These are phyloP conservation scores for Sarcomyxa edulis DNA, from an alignment of 768 basidiomycete species.

Conservation along the genomic window DNA sequence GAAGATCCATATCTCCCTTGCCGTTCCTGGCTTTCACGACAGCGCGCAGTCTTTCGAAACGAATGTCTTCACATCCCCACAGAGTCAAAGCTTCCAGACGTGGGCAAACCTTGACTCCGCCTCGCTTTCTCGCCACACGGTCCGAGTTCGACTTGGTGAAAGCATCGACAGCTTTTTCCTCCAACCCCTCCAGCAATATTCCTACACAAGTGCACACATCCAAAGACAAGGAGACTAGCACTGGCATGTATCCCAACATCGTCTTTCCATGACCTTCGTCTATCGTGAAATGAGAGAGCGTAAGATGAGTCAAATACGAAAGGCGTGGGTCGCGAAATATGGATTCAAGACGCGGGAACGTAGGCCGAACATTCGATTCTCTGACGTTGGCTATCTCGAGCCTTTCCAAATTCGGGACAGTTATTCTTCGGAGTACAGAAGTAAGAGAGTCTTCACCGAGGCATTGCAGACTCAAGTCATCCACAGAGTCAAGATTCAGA, in stretches of 20 bases:
- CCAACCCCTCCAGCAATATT: conserved; percentile 33
- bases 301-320: conserved; percentile 42
- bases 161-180: conserved; percentile 25
- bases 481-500: conserved; percentile 27
- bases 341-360: conserved; percentile 42
- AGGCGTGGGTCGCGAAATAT: conserved; percentile 56
- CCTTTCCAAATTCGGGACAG: conserved; percentile 38
- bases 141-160: conserved; percentile 7
- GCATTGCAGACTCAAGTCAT: conserved; percentile 38
- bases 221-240: conserved; percentile 40
- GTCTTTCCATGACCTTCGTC: conserved; percentile 29
- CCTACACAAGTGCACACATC: conserved; percentile 39
- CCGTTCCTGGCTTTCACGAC: conserved; percentile 32
- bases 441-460: conserved; percentile 31
- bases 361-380: conserved; percentile 13
- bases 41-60: conserved; percentile 27
- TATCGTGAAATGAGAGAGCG: conserved; percentile 42
- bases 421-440: conserved; percentile 35
- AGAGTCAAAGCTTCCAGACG: conserved; percentile 44
- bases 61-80: conserved; percentile 44
- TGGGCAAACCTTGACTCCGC: conserved; percentile 44
- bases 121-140: conserved; percentile 11
- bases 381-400: conserved; percentile 38
- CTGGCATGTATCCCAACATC: conserved; percentile 48
- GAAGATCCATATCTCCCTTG: conserved; percentile 12